Conservation (phyloP, 768 basidiomycete species). For the Porpolomopsis calyptriformis region DNA sequence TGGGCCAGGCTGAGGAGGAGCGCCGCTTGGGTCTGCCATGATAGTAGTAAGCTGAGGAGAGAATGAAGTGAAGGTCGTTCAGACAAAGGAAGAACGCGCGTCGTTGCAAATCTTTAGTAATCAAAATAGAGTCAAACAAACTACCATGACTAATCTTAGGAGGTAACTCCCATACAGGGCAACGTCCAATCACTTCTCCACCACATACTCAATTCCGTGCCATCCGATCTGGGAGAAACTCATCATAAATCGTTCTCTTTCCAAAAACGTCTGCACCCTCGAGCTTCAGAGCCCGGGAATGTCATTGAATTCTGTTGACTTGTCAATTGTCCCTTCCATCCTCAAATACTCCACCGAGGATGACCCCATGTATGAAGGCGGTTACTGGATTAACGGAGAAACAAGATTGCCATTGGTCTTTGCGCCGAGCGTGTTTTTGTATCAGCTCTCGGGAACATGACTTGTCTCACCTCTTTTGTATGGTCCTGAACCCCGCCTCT, state of each 20-base stretch:
- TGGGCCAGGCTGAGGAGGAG: conserved; percentile 70
- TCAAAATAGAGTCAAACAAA: too few species aligned
- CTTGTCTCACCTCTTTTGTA: too few species aligned
- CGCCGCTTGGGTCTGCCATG: conserved; percentile 79
- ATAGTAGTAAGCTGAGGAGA: conserved; percentile 15
- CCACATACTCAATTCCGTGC: neutral
- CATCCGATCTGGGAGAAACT: neutral
- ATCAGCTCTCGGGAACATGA: too few species aligned
- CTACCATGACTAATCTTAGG: too few species aligned
- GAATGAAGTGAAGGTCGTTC: conserved; percentile 8
- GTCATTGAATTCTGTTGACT: neutral
- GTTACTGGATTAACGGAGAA: too few species aligned
- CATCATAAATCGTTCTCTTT: neutral
- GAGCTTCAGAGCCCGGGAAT: neutral
- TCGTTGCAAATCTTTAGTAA: conserved; percentile 6
- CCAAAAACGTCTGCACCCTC: neutral
- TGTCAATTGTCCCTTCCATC: neutral
- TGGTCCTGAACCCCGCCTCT: too few species aligned
- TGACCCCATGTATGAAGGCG: neutral
- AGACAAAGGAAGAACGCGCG: too few species aligned
- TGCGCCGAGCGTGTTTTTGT: too few species aligned
- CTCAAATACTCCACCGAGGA: neutral
- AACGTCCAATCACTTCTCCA: neutral
- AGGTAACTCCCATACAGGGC: too few species aligned
- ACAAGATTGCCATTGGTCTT: too few species aligned